phyloP scores from a whole-genome alignment of 306 rosid genomes.

The Quillaja saponaria region DNA sequence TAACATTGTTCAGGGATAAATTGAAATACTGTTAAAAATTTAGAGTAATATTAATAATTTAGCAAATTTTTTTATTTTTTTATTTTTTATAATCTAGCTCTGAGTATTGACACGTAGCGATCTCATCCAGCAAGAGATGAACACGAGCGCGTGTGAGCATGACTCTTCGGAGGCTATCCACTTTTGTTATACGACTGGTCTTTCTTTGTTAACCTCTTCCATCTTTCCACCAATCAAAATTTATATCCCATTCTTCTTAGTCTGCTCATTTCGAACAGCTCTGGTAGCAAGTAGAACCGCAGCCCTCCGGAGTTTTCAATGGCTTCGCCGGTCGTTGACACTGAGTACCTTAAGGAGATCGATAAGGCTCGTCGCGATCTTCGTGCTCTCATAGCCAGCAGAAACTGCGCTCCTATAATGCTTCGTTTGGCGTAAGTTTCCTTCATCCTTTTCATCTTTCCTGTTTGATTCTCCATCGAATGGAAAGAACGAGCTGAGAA shows the following conservation, averaged over 20 bases:
- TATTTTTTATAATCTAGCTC: too few species aligned
- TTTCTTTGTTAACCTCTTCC: background rate
- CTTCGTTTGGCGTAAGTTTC: conserved; percentile 76
- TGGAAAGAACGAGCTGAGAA: background rate
- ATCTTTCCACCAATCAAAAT: background rate
- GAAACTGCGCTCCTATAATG: conserved; percentile 91
- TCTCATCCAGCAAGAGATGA: too few species aligned
- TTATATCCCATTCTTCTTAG: background rate
- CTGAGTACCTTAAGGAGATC: conserved; percentile 68
- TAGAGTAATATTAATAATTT: too few species aligned
- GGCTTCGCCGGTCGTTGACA: conserved; percentile 74
- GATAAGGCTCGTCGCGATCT: conserved; percentile 92
- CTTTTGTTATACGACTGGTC: background rate
- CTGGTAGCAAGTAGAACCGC: too few species aligned
- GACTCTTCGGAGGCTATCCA: too few species aligned
- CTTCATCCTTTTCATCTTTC: background rate
- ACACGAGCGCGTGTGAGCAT: too few species aligned
- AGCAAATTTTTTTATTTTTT: too few species aligned
- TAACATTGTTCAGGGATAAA: too few species aligned
- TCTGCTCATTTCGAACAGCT: conserved; percentile 6
- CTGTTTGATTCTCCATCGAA: conserved; percentile 12
- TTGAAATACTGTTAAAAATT: too few species aligned
- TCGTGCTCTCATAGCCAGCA: conserved; percentile 75
- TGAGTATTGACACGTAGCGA: too few species aligned
- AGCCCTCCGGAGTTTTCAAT: conserved; percentile 36